phyloP scores from a whole-genome alignment of 306 rosid species.

The Astragalus membranaceus region DNA sequence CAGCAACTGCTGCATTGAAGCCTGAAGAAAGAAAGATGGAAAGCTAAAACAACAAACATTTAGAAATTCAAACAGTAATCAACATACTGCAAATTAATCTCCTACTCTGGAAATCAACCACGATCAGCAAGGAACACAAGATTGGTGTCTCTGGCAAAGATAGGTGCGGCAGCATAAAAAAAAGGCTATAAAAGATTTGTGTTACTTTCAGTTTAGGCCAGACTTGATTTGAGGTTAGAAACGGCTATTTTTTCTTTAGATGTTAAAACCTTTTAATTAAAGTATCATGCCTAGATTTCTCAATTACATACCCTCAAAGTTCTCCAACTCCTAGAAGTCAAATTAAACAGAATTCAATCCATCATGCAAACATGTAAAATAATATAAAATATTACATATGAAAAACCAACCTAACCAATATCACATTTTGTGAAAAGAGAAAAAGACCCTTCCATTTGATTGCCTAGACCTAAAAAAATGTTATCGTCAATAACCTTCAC shows the following conservation, averaged over 20 bases:
- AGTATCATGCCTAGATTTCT: neutral
- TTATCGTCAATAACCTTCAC: neutral
- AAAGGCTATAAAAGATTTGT: neutral
- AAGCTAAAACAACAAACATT: slow-evolving; percentile 18
- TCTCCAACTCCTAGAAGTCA: neutral
- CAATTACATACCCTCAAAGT: neutral
- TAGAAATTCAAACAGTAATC: neutral
- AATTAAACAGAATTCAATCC: neutral
- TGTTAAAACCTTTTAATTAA: no score
- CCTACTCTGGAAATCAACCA: neutral
- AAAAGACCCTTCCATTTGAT: neutral
- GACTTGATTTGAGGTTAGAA: neutral
- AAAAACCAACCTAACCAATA: neutral
- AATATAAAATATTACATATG: neutral
- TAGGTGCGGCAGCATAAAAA: slow-evolving; percentile 4
- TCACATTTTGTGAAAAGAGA: neutral
- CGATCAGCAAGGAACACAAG: neutral
- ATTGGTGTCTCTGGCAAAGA: slow-evolving; percentile 10
- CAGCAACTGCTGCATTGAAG: slow-evolving; percentile 98
- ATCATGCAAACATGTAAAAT: neutral
- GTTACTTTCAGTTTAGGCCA: neutral
- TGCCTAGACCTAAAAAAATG: neutral
- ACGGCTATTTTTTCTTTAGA: neutral
- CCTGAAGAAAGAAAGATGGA: slow-evolving; percentile 51
- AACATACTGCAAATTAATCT: slow-evolving; percentile 1